Base-by-base conservation (phyloP, 306 rosid species). In the Cotoneaster glaucophyllus region DNA sequence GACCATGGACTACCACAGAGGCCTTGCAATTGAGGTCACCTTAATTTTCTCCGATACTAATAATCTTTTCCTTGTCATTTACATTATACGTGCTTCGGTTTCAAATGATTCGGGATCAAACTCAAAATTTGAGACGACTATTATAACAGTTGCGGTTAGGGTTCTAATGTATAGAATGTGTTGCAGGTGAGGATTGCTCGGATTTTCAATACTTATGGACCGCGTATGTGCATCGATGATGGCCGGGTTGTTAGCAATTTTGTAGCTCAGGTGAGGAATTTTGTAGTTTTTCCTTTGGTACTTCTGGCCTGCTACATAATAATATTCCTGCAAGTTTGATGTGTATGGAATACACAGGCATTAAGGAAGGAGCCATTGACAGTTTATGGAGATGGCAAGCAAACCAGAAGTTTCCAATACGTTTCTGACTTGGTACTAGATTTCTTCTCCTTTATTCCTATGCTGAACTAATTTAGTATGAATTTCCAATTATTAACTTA, bases 331-430 rank as follows among this genome's bases (percentile, higher is more conserved):
- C 21, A 15, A 48, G 2, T 48, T 48, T 5, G 54, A 15, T 48
- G 54, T 15, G 19, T 15, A 6, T 15, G 21, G 19, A 48, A 24
- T 41, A 19, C 25, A 2, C 79, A 94, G 98, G 98, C 97, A 69
- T 77, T 94, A 66, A 88, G 97, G 85, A 94, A 90, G 84, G 96
- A 88, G 44, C 98, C 98, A 19, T 73, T 94, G 85, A 94, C 98
- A n/a, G 98, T 91, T 77, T 94, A 94, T 81, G 97, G 97, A 1
- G 97, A 94, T 71, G 97, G 97, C 26, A 94, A 94, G 80, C 98
- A 91, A 76, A 94, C 98, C 63, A 81, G 98, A 78, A 94, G 98
- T 84, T 94, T 94, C 82, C 98, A 94, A 82, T 94, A 57, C 82
- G 98, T 94, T 69, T 90, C 97, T 8, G 98, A 94, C 85, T 79